Base-by-base conservation (phyloP, 192 early-diverging fungal genomes). In the Coemansia sp. region DNA sequence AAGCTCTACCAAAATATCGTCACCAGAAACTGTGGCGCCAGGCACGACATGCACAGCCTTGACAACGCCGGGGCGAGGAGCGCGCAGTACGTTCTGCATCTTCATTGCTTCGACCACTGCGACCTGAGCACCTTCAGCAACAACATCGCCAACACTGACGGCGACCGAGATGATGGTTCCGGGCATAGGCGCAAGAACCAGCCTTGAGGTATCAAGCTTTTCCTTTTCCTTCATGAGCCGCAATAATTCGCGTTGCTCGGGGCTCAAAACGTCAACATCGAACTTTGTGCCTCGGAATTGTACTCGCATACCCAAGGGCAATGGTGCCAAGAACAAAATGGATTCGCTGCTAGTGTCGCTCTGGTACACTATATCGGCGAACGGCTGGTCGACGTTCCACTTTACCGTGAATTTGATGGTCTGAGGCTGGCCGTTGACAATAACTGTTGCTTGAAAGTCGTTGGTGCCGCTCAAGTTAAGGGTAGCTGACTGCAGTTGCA, bases 41-140 rank as follows among this genome's bases (percentile, higher is more conserved):
- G 87, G 74, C 68, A 84, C 69, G 5, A 96, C 92, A 60, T 86
- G 72, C 4, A 98, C 87, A 25, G 89, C 88, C 82, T 89, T 91
- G 66, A 98, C 80, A 51, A 84, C 90, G 57, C 94, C 94, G 5
- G 85, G 87, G 15, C 88, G 86, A 4, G 93, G 87, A 10, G 94
- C 88, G 2, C 92, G 84, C 58, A 98, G 70, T 8, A 96, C 90
- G 64, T 98, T 98, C 68, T 96, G 94, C 96, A 98, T 98, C 85
- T 95, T 95, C 96, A 98, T 98, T 27, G 96, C 96, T 82, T 98
- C 96, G 19, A 98, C 92, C 0, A 94, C 90, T 0, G 88, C 92
- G 31, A 98, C 74, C 70, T 94, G 94, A 14, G 84, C 83, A 2
- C 96, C 96, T 76, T 95, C 88, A 10, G 87, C 84, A 9, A 97